A percentile compares a stretch with the other conserved stretches of the same genome.
Evolutionary conservation across 257 asterid species (phyloP).

Genomic region (Solanum gracilifrons): DNA sequence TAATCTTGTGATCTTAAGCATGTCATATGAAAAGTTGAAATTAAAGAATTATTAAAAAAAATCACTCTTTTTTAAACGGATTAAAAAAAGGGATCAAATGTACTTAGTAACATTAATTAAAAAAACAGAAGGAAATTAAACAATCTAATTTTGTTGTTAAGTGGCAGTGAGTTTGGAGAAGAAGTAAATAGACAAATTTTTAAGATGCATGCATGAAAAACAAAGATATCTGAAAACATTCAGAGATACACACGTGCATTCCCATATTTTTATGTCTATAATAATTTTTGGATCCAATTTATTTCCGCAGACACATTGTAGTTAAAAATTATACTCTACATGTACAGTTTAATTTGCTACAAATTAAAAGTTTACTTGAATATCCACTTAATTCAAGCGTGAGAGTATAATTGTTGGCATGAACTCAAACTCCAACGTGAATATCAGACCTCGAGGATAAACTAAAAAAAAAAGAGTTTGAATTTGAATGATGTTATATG

Average conservation of each 20-base stretch:
- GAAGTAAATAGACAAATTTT: not conserved
- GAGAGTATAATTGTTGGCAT: no score
- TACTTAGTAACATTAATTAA: not conserved
- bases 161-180: not conserved
- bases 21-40: not conserved
- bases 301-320: not conserved
- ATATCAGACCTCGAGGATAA: not conserved
- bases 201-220: not conserved
- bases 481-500: not conserved
- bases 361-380: not conserved
- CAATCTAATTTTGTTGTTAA: not conserved
- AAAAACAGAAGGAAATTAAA: not conserved
- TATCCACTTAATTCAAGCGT: no score
- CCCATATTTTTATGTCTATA: conserved; percentile 5
- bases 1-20: no score
- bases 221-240: not conserved
- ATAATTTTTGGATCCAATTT: not conserved
- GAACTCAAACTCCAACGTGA: not conserved
- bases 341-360: not conserved
- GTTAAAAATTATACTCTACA: not conserved
- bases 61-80: no score
- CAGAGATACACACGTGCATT: conserved; percentile 10
- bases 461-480: not conserved
- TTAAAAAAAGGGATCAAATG: no score
- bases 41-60: no score